phyloP scores from a whole-genome alignment of 805 yeast genomes.

The Nakazawaea wickerhamii region DNA sequence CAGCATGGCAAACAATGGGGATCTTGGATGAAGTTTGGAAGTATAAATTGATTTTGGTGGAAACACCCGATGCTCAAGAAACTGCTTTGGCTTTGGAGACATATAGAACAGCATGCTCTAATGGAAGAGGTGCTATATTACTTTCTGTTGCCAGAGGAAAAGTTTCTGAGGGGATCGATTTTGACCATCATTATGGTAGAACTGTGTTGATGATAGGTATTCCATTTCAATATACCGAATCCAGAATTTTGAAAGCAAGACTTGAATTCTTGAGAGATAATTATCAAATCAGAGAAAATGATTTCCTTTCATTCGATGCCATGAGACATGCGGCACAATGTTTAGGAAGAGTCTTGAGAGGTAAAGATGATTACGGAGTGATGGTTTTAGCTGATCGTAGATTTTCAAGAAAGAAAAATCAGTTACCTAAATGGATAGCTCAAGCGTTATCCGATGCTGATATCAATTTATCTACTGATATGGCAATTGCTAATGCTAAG shows the following conservation, averaged over 20 bases:
- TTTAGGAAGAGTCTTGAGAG: constrained; percentile 92
- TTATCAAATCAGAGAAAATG: constrained; percentile 88
- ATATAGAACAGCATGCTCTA: constrained; percentile 91
- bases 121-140: constrained; percentile 96
- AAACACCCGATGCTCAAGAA: constrained; percentile 99
- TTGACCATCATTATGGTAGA: constrained; percentile 96
- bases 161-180: constrained; percentile 98
- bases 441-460: constrained; percentile 92
- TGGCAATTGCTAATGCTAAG: constrained; percentile 94
- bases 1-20: constrained; percentile 99
- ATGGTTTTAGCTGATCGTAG: constrained; percentile 97
- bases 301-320: constrained; percentile 94
- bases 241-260: constrained; percentile 91
- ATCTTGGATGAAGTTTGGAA: constrained; percentile 98
- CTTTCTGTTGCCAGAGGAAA: constrained; percentile 98
- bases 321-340: constrained; percentile 99
- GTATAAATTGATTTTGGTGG: constrained; percentile 88
- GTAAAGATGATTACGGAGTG: constrained; percentile 97
- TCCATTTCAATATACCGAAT: constrained; percentile 98
- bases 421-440: constrained; percentile 95
- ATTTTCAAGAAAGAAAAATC: constrained; percentile 78
- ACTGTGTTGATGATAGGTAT: constrained; percentile 98
- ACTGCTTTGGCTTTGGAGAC: constrained; percentile 94
- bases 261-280: constrained; percentile 90
- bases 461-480: constrained; percentile 87